Evolutionary conservation across 116 monocot species (phyloP).

Genomic region (Iris pallida): DNA sequence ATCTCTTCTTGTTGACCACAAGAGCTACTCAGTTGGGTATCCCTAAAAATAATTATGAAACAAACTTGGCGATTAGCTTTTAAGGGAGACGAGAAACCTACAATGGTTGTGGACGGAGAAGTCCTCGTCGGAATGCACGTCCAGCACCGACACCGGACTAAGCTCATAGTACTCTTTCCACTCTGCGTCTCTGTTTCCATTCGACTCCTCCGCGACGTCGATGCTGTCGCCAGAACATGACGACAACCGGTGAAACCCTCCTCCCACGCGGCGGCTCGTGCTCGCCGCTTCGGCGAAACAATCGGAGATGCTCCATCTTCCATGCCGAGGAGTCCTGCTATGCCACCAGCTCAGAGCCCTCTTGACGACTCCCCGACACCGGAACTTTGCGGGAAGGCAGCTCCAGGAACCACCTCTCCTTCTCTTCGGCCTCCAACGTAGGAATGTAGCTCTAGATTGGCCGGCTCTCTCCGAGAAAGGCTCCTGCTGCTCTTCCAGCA

Average conservation of each 20-base stretch:
- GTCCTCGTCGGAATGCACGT: conserved; percentile 25
- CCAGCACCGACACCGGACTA: conserved; percentile 47
- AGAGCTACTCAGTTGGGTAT: too few relatives aligned
- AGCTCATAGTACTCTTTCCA: conserved; percentile 25
- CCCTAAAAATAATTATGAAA: too few relatives aligned
- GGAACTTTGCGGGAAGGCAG: too few relatives aligned
- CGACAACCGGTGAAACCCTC: conserved; percentile 16
- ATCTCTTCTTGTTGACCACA: too few relatives aligned
- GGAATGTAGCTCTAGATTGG: neutral
- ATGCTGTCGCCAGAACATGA: conserved; percentile 11
- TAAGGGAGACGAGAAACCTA: conserved; percentile 8
- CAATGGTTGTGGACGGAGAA: conserved; percentile 10
- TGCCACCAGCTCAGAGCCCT: conserved; percentile 19
- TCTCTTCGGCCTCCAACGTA: conserved; percentile 33
- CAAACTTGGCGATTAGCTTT: too few relatives aligned
- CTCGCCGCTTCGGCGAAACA: conserved; percentile 11
- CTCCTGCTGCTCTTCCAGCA: conserved; percentile 62
- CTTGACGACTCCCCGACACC: conserved; percentile 10
- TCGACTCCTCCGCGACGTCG: neutral
- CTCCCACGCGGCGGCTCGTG: neutral
- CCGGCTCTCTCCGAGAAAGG: conserved; percentile 22
- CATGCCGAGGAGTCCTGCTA: too few relatives aligned
- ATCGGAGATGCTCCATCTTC: neutral
- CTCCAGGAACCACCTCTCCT: conserved; percentile 9
- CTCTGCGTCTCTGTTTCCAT: too few relatives aligned